A percentile compares a stretch with the other conserved stretches of the same genome.
These are phyloP conservation scores for Fragaria ananassa DNA, from an alignment of 306 rosid species.

Conservation along the genomic window DNA sequence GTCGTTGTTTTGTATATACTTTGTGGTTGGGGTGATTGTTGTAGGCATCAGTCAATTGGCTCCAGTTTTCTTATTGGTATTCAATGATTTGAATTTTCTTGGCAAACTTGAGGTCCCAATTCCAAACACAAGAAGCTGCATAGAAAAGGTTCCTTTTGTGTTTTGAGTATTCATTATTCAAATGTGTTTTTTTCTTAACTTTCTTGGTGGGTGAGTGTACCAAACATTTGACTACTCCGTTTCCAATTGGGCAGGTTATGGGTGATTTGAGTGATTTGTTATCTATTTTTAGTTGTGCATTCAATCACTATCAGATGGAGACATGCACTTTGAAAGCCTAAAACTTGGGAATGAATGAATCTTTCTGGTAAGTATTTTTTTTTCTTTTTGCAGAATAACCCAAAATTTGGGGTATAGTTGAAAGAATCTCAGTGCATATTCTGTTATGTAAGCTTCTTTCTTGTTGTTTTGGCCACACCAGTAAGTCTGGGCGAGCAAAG, in stretches of 20 bases:
- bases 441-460: slow-evolving; percentile 1
- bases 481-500: too few relatives aligned
- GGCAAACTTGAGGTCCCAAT: background rate
- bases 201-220: slow-evolving; percentile 33
- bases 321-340: slow-evolving; percentile 22
- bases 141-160: slow-evolving; percentile 21
- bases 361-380: background rate
- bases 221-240: slow-evolving; percentile 32
- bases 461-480: too few relatives aligned
- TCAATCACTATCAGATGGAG: slow-evolving; percentile 36
- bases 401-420: background rate
- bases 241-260: slow-evolving; percentile 22
- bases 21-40: background rate
- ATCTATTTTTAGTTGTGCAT: background rate
- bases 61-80: slow-evolving; percentile 6
- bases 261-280: slow-evolving; percentile 37
- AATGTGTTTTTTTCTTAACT: slow-evolving; percentile 15
- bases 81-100: slow-evolving; percentile 7
- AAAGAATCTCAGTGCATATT: slow-evolving; percentile 4
- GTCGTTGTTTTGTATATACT: background rate
- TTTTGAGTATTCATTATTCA: slow-evolving; percentile 17
- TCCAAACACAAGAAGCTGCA: slow-evolving; percentile 24
- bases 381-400: background rate
- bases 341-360: slow-evolving; percentile 1
- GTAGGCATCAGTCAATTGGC: background rate